Conservation (phyloP, 2,329 filamentous ascomycete species). For the Tolypocladium album region DNA sequence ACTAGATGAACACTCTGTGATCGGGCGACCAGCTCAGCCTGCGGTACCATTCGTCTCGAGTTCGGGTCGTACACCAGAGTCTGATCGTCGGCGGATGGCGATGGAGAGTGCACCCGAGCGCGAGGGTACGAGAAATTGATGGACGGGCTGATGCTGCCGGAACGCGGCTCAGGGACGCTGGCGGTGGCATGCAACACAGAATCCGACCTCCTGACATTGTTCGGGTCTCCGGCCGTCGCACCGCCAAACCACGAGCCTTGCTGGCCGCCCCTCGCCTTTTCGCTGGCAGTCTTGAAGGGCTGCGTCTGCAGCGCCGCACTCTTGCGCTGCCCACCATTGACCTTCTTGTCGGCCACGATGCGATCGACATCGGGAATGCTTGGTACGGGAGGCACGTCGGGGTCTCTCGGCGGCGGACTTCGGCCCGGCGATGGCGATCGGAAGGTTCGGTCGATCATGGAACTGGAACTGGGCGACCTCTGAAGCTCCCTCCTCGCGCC, state of each 20-base stretch:
- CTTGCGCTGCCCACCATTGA: conserved; percentile 13
- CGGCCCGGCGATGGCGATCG: conserved; percentile 57
- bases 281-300: conserved; percentile 41
- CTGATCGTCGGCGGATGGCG: conserved; percentile 20
- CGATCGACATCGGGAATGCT: conserved; percentile 47
- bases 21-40: conserved; percentile 27
- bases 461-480: conserved; percentile 59
- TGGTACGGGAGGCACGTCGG: conserved; percentile 63
- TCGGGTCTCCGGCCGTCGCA: conserved; percentile 29
- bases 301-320: conserved; percentile 33
- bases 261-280: conserved; percentile 32
- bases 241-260: conserved; percentile 38
- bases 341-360: conserved; percentile 11
- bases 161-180: conserved; percentile 21
- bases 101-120: conserved; percentile 22
- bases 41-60: conserved; percentile 50
- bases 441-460: conserved; percentile 85
- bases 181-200: conserved; percentile 21
- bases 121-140: conserved; percentile 51
- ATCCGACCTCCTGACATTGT: conserved; percentile 34
- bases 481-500: conserved; percentile 39
- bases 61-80: conserved; percentile 54
- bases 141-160: conserved; percentile 38
- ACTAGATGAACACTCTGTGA: conserved; percentile 29
- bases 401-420: conserved; percentile 27